Percentiles rank a stretch among this genome's conserved stretches.
Conservation (phyloP, 2,329 filamentous ascomycete species). For the Pseudodiploospora longispora region DNA sequence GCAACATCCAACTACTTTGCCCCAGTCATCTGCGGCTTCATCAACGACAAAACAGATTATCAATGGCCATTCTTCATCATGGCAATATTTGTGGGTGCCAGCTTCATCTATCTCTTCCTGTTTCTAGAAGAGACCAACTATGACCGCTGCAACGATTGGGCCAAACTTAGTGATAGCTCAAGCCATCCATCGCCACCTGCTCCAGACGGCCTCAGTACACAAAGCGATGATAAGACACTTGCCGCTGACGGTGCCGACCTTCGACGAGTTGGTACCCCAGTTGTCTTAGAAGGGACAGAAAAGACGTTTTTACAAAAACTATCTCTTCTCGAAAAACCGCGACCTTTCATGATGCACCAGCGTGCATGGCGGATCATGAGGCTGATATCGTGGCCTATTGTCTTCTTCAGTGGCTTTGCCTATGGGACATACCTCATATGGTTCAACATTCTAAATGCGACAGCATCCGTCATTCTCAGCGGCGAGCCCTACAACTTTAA, state of each 20-base stretch:
- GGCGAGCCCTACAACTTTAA: constrained; percentile 25
- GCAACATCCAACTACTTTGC: constrained; percentile 37
- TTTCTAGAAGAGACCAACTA: constrained; percentile 55
- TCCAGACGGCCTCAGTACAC: too few species aligned
- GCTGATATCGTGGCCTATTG: constrained; percentile 32
- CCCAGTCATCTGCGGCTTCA: constrained; percentile 41
- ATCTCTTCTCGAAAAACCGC: constrained; percentile 22
- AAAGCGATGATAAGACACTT: constrained; percentile 9
- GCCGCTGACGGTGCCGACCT: constrained; percentile 26
- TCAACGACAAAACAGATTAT: constrained; percentile 40
- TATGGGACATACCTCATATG: constrained; percentile 27
- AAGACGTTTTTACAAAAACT: constrained; percentile 37
- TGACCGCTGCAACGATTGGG: constrained; percentile 19
- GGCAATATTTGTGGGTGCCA: constrained; percentile 42
- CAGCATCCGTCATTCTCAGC: constrained; percentile 23
- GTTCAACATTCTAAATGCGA: constrained; percentile 28
- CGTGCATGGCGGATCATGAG: constrained; percentile 28
- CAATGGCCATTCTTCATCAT: constrained; percentile 39
- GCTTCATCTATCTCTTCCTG: constrained; percentile 46
- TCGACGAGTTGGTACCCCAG: constrained; percentile 1
- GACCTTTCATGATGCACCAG: constrained; percentile 31
- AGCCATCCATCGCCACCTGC: too few species aligned
- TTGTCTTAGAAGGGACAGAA: constrained; percentile 3
- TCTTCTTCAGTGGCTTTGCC: constrained; percentile 30
- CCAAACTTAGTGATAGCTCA: too few species aligned